Evolutionary conservation across 352 stramenopile species (phyloP).

Genomic region (Phytophthora hibernalis): DNA sequence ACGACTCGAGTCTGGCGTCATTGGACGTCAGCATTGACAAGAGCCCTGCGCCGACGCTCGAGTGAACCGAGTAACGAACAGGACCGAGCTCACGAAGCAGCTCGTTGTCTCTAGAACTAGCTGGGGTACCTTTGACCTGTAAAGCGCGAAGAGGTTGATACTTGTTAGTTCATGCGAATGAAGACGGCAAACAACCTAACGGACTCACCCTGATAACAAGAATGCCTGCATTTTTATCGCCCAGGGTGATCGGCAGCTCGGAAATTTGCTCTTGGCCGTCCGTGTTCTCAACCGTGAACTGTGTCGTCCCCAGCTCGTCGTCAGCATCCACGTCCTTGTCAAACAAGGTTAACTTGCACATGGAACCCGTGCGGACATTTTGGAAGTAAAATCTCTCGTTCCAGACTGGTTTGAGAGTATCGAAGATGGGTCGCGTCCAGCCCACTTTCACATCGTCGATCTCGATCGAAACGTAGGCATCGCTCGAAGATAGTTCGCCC

Average conservation of each 20-base stretch:
- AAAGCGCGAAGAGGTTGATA: not conserved
- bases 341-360: slow-evolving; percentile 39
- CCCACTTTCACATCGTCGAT: slow-evolving; percentile 33
- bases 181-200: not conserved
- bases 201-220: slow-evolving; percentile 23
- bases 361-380: slow-evolving; percentile 31
- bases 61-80: slow-evolving; percentile 44
- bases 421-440: slow-evolving; percentile 42
- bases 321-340: slow-evolving; percentile 41
- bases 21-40: slow-evolving; percentile 24
- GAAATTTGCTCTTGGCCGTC: slow-evolving; percentile 21
- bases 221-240: slow-evolving; percentile 27
- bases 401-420: slow-evolving; percentile 38
- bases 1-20: slow-evolving; percentile 26
- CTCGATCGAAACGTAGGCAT: slow-evolving; percentile 40
- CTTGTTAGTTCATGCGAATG: not conserved
- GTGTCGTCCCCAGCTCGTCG: slow-evolving; percentile 33
- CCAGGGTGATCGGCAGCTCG: slow-evolving; percentile 31
- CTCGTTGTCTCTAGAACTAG: slow-evolving; percentile 1
- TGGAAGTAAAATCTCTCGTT: slow-evolving; percentile 46
- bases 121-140: slow-evolving; percentile 27
- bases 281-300: slow-evolving; percentile 28
- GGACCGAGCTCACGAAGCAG: slow-evolving; percentile 31
- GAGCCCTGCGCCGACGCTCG: slow-evolving; percentile 32
- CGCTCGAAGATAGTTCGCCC: slow-evolving; percentile 37